These are phyloP conservation scores for Penicillium flavigenum DNA, from an alignment of 495 filamentous ascomycete genomes.

Conservation along the genomic window DNA sequence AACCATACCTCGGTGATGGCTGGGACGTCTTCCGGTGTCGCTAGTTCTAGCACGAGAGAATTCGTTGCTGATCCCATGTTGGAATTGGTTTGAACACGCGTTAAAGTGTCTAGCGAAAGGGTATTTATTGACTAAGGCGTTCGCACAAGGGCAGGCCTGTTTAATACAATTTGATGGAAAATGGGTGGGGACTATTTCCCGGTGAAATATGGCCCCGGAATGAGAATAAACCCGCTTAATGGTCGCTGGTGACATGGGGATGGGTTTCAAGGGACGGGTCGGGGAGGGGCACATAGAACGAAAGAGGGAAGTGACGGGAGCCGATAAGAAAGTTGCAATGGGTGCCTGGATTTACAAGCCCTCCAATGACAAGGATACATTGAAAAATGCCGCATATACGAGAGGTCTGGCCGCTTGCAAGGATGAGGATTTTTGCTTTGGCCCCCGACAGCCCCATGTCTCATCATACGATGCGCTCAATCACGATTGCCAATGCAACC, in stretches of 20 bases:
- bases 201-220: background rate
- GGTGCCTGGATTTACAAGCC: background rate
- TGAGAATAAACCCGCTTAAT: background rate
- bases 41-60: conserved; percentile 18
- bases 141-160: background rate
- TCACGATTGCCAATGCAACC: background rate
- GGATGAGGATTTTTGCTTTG: background rate
- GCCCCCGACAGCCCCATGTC: background rate
- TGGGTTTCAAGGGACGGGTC: background rate
- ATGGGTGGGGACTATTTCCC: background rate
- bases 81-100: background rate
- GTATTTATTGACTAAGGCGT: background rate
- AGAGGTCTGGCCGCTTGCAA: background rate
- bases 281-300: background rate
- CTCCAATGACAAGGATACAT: background rate
- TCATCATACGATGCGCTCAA: background rate
- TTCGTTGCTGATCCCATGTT: background rate
- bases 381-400: background rate
- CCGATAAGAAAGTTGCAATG: background rate
- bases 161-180: background rate
- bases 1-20: conserved; percentile 28
- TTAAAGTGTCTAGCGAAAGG: background rate
- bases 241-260: background rate
- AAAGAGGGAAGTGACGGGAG: background rate
- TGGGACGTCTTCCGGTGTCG: conserved; percentile 25